phyloP scores from a whole-genome alignment of 140 eudicot species.

The Flaveria floridana region DNA sequence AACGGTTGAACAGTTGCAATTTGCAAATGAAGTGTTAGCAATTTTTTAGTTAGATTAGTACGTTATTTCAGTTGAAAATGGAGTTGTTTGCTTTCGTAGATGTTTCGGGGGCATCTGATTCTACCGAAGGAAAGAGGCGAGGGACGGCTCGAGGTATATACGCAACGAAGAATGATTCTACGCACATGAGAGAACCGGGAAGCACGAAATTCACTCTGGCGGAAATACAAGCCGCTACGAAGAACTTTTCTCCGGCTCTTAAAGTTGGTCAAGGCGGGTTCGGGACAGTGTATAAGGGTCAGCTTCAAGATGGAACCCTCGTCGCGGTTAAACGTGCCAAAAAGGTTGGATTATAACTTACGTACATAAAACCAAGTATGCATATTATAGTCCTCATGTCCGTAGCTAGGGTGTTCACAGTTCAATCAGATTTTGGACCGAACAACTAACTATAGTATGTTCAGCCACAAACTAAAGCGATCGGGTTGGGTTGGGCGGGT shows the following conservation, averaged over 20 bases:
- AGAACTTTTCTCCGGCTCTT: conserved; percentile 64
- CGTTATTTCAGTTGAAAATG: background rate
- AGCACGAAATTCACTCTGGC: conserved; percentile 56
- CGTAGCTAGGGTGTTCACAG: too few relatives aligned
- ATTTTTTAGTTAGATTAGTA: background rate
- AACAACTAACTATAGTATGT: background rate
- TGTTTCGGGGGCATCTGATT: conserved; percentile 50
- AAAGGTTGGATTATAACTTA: conserved; percentile 41
- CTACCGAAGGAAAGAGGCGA: conserved; percentile 45
- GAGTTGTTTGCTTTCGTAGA: conserved; percentile 26
- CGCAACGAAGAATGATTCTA: conserved; percentile 48
- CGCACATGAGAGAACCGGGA: conserved; percentile 52
- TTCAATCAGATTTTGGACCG: background rate
- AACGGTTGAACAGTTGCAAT: too few relatives aligned
- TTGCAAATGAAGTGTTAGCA: background rate
- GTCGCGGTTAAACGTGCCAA: conserved; percentile 95
- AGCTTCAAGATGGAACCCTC: conserved; percentile 68
- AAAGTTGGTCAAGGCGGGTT: conserved; percentile 97
- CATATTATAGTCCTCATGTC: too few relatives aligned
- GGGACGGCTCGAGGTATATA: conserved; percentile 40
- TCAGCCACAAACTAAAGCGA: background rate
- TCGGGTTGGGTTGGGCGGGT: background rate
- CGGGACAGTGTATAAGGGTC: conserved; percentile 88
- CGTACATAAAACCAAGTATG: too few relatives aligned
- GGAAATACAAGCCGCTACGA: conserved; percentile 58